A percentile compares a stretch with the other conserved stretches of the same genome.
phyloP scores from a whole-genome alignment of 1,284 basidiomycete species.

The Ustilago sp. region DNA sequence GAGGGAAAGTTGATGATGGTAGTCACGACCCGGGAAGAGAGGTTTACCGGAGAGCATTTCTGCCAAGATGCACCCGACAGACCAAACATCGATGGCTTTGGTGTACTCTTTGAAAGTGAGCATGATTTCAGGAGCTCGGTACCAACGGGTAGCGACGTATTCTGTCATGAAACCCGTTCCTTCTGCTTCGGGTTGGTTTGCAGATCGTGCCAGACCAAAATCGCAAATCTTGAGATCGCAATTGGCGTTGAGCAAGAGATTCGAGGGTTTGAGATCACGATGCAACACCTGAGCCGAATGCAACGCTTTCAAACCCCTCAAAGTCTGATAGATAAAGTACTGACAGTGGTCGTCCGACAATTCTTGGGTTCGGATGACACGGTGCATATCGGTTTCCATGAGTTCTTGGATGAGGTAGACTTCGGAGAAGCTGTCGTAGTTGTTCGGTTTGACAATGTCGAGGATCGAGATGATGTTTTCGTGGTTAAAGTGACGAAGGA shows the following conservation, averaged over 20 bases:
- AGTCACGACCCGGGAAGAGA: conserved; percentile 80
- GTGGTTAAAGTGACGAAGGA: conserved; percentile 68
- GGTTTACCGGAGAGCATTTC: conserved; percentile 93
- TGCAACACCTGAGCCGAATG: conserved; percentile 68
- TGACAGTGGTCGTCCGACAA: conserved; percentile 85
- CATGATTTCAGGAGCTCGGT: conserved; percentile 69
- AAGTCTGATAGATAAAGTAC: conserved; percentile 88
- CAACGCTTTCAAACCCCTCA: conserved; percentile 68
- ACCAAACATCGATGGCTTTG: conserved; percentile 76
- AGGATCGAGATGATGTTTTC: conserved; percentile 66
- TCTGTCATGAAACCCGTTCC: conserved; percentile 69
- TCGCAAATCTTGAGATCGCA: conserved; percentile 69
- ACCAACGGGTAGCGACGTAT: conserved; percentile 69
- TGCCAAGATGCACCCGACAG: conserved; percentile 91
- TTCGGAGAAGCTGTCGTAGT: conserved; percentile 91
- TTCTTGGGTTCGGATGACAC: conserved; percentile 69
- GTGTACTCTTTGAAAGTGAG: conserved; percentile 70
- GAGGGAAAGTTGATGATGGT: conserved; percentile 73
- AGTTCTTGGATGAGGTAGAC: conserved; percentile 80
- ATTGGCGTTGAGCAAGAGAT: conserved; percentile 67
- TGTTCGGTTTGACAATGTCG: conserved; percentile 59
- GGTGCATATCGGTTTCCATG: conserved; percentile 69
- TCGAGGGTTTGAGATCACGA: conserved; percentile 67
- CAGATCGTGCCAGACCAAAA: conserved; percentile 68
- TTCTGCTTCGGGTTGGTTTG: conserved; percentile 67